phyloP scores from a whole-genome alignment of 192 early-diverging fungal genomes.

The Coemansia sp. region DNA sequence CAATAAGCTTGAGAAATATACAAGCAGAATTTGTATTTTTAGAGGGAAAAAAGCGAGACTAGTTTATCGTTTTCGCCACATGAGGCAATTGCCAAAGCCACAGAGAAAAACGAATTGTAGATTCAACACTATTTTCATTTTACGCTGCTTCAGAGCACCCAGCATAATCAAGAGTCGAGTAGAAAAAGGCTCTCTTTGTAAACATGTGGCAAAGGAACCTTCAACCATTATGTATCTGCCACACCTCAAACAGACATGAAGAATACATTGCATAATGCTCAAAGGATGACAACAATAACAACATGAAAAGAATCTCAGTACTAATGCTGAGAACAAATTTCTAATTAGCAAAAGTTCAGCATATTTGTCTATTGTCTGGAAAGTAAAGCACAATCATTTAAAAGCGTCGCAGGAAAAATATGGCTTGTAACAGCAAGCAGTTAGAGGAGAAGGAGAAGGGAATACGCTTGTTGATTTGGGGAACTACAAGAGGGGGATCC shows the following conservation, averaged over 20 bases:
- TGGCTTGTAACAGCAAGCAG: not conserved
- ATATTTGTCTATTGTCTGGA: not conserved
- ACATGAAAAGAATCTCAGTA: not conserved
- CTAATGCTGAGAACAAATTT: not conserved
- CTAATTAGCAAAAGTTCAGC: not conserved
- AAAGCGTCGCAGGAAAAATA: not conserved
- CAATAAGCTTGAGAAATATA: not conserved
- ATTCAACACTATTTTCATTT: not conserved
- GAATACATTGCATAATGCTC: not conserved
- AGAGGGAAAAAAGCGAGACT: no score
- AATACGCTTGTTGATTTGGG: not conserved
- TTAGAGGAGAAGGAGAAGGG: not conserved
- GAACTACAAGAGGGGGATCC: not conserved
- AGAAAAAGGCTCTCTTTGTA: not conserved
- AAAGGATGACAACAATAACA: not conserved
- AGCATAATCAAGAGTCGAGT: not conserved
- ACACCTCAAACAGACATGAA: not conserved
- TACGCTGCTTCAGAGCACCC: not conserved
- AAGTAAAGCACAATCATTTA: not conserved
- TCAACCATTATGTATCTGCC: not conserved
- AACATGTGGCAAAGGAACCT: conserved; percentile 6
- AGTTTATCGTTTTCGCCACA: not conserved
- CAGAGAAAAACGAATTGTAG: not conserved
- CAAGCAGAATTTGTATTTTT: not conserved
- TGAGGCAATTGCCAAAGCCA: not conserved